Base-by-base conservation (phyloP, 129 eudicot species). In the Flaveria trinervia region DNA sequence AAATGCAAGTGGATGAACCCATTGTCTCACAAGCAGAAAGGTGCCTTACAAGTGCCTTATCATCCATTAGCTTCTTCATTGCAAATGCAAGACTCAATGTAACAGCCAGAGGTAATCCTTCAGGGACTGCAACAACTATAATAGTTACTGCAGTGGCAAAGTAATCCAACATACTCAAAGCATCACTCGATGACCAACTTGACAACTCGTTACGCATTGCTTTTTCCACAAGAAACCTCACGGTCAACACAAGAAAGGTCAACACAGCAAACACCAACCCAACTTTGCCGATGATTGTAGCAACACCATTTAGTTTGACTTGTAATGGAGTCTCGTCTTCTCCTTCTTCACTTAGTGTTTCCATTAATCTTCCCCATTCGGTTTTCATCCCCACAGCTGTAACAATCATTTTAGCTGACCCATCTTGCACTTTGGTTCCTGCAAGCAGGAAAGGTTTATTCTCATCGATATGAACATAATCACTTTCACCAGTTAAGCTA, bases 331-430 rank as follows among this genome's bases (percentile, higher is more conserved):
- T 93, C 86, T 92, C 96, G 66, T 93, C 95, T 77, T 93, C 90
- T 2, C 89, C 90, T 18, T 86, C 91, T 67, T 90, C 97, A 46
- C 84, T 82, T 49, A 93, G 65, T 8, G 96, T 87, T 77, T 82
- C 96, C 97, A 93, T 91, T 80, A 93, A 76, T 64, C 82, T 85
- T 22, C 96, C 98, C 98, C 98, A 93, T 85, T 91, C 96, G 28
- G 98, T 94, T 80, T 84, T 89, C 97, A 89, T 87, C 59, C 98
- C 97, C 61, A 94, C 98, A 9, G 98, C 83, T 9, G 96, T 84
- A 25, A 94, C 96, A 22, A 94, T 78, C 98, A 94, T 94, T 62
- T 86, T 89, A 73, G 76, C 96, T n/a, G 93, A 85, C 12, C 98
- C 98, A 65, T 94, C 93, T 84, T 87, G 92, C 70, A 94, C 97